Base-by-base conservation (phyloP, 257 asterid genomes). In the Penstemon eatonii region DNA sequence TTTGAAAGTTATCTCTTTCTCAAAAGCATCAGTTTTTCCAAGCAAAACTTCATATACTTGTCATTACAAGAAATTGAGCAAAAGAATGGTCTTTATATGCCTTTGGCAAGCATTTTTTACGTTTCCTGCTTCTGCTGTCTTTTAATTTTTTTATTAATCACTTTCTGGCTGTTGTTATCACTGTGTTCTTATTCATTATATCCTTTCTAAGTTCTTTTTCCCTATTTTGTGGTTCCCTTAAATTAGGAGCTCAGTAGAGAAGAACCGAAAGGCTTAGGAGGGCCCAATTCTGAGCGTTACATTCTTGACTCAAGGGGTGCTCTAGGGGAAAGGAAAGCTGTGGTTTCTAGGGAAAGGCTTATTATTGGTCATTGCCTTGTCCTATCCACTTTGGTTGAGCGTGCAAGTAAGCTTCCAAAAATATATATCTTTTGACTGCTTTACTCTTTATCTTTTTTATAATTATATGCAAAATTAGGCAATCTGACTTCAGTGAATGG, bases 311-410 rank as follows among this genome's bases (percentile, higher is more conserved):
- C 99, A 18, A 89, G 96, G 87, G 91, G 91, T 75, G 86, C 91
- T 64, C 69, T 94, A 64, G 96, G 88, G 81, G 96, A 91, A 82
- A 75, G 97, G 70, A 83, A 80, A 82, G 96, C 97, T 83, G 96
- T 94, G 46, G 82, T 91, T 68, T 80, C 85, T 62, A 86, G 96
- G 83, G 97, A 91, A 82, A 85, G 97, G 82, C 95, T 91, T 63
- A 81, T 87, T 72, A 90, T 94, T 81, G 91, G 96, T 56, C 99
- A 94, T 69, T 91, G 96, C 87, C 97, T 94, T 76, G 92, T 89
- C 66, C 95, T 94, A 63, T 91, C 96, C 56, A 79, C 81, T 72
- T 79, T 94, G 84, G 89, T 94, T 73, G 90, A 78, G 60, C 88
- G 87, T 70, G 84, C 96, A 73, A 82, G 99, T 94, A 83, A 79